Evolutionary conservation across 2,329 filamentous ascomycete species (phyloP), one percentile per base, ranked within the genome.

Genomic region (Microdochium trichocladiopsis): DNA sequence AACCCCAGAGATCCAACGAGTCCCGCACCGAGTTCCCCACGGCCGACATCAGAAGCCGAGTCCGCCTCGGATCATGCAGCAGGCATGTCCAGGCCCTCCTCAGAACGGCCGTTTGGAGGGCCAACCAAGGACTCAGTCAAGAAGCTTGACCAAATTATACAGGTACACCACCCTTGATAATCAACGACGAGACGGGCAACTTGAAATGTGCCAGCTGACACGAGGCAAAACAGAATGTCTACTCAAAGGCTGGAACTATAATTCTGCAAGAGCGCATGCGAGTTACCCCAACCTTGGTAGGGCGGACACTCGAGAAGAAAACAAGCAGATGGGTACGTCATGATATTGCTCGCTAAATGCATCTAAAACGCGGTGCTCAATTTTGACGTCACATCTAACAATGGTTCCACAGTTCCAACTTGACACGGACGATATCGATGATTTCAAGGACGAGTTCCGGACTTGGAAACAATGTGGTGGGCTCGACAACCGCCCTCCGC

Each of bases 111-210:
- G 47, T 65, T 73, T 45, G 69, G 62, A 24, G 73, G 76, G 24
- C 80, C 82, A 48, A 82, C 79, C 51, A 79, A 77, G 61, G 88
- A 93, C 59, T 82, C 84, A 4, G 72, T 87, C 66, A 83, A 80
- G 71, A 94, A 94, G 74, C 77, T 96, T 60, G 94, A 95, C 68
- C 91, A 96, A 72, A 94, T 97, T 64, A 86, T 96, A 62, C 90
- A 94, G 80, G 91, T 95, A 74, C 56, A 72, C 62, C 55, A 45
- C 14, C 50, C 50, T 18, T 25, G 24, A 21, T 25, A 49, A 48
- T 16, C 28, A 4, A 53, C 45, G 18, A 49, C 53, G 41, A 50
- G n/a, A n/a, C 52, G 47, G 25, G 12, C n/a, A 3, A n/a, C 50
- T 22, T 25, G 49, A 41, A 45, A 41, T n/a, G 5, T 33, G 41